A percentile compares a stretch with the other conserved stretches of the same genome.
Evolutionary conservation across 2,329 filamentous ascomycete genomes (phyloP).

Genomic region (Cadophora gregata): DNA sequence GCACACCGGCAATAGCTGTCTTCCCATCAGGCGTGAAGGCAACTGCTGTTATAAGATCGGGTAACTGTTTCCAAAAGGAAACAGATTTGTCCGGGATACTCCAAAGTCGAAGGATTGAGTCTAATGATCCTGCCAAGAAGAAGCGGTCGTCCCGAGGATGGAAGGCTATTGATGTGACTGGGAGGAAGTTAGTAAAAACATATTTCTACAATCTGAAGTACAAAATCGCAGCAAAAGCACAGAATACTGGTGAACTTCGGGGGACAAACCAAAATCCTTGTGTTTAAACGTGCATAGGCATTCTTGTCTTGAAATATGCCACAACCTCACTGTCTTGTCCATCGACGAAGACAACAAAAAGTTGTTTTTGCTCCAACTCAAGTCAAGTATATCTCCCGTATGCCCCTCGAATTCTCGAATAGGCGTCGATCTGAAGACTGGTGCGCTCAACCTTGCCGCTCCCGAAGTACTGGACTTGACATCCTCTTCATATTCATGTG

Average conservation of each 20-base stretch:
- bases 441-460: slow-evolving; percentile 77
- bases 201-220: neutral
- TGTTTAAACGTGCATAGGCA: slow-evolving; percentile 95
- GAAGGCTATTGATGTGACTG: slow-evolving; percentile 89
- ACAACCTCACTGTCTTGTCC: slow-evolving; percentile 95
- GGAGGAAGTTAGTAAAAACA: neutral
- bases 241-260: neutral
- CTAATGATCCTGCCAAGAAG: slow-evolving; percentile 91
- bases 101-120: slow-evolving; percentile 88
- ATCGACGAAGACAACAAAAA: slow-evolving; percentile 95
- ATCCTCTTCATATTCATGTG: slow-evolving; percentile 74
- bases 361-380: slow-evolving; percentile 99
- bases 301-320: slow-evolving; percentile 86
- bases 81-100: slow-evolving; percentile 97
- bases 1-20: slow-evolving; percentile 83
- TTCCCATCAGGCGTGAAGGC: slow-evolving; percentile 93
- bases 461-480: slow-evolving; percentile 52
- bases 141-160: slow-evolving; percentile 96
- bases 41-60: slow-evolving; percentile 92
- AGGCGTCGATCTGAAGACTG: slow-evolving; percentile 84
- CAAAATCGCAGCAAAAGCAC: neutral
- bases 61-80: slow-evolving; percentile 76
- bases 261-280: slow-evolving; percentile 68
- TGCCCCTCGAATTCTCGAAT: slow-evolving; percentile 83
- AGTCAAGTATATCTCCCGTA: slow-evolving; percentile 81